Evolutionary conservation across 768 basidiomycete genomes (phyloP).

Genomic region (Podaxis sp.): DNA sequence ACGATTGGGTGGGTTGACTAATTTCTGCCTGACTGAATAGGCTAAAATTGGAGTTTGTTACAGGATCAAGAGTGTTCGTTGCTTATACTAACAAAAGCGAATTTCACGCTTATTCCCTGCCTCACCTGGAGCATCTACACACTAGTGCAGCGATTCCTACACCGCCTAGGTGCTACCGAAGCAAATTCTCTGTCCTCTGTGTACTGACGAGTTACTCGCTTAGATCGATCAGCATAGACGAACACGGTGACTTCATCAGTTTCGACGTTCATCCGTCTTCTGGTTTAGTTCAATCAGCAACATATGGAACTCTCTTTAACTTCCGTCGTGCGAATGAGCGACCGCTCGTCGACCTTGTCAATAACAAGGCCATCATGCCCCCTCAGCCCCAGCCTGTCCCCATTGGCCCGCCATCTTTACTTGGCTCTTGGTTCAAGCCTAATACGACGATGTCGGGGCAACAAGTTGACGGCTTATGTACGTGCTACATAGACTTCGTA

Average conservation of each 20-base stretch:
- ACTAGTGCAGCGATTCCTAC: conserved; percentile 36
- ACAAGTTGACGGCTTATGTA: conserved; percentile 59
- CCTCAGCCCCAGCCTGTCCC: conserved; percentile 61
- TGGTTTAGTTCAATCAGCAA: conserved; percentile 33
- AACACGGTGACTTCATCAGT: conserved; percentile 53
- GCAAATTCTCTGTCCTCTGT: background rate
- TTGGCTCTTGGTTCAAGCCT: conserved; percentile 56
- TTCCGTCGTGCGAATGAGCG: conserved; percentile 46
- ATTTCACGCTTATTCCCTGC: conserved; percentile 59
- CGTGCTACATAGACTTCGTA: conserved; percentile 20
- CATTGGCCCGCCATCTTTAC: conserved; percentile 51
- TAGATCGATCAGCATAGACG: conserved; percentile 42
- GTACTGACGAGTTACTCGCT: background rate
- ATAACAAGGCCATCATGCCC: conserved; percentile 42
- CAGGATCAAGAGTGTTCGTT: conserved; percentile 53
- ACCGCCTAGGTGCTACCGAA: conserved; percentile 30
- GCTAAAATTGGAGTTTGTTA: background rate
- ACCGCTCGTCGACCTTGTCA: conserved; percentile 52
- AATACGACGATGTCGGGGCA: conserved; percentile 52
- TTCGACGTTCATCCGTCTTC: conserved; percentile 35
- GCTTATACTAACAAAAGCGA: conserved; percentile 51
- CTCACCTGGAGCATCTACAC: conserved; percentile 56
- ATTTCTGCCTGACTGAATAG: conserved; percentile 8
- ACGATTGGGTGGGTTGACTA: conserved; percentile 45
- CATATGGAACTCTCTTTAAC: conserved; percentile 60